Evolutionary conservation across 228 moss, liverwort and hornwort genomes (phyloP), one percentile per base, ranked within the genome.

Genomic region (Sphagnum fallax): DNA sequence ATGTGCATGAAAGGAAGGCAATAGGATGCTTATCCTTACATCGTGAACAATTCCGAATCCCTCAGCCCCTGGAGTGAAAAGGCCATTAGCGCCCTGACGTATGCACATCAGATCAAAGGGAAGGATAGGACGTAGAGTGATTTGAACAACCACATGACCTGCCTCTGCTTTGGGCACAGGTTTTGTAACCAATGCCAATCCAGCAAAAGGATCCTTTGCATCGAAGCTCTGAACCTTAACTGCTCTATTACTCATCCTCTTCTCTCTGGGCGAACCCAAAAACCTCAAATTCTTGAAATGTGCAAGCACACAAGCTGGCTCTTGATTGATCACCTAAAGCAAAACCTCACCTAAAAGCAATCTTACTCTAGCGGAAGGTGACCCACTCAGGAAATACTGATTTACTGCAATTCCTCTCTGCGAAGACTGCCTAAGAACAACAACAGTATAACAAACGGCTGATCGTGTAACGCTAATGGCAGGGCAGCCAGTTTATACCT

Each of bases 41-140:
- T 79, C 80, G 58, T 94, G 75, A 57, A 94, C 84, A 51, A 91
- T 74, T 69, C 93, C 91, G 71, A 94, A 89, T 9, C 93, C 93
- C 71, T 94, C 91, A 16, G 86, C 82, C 61, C 93, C 93, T 8
- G 88, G 80, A 57, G 84, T 91, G 8, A 77, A 74, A 65, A 83
- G 77, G 18, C 74, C 69, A 4, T 64, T 60, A 47, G 80, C 77
- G 15, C 89, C 87, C 0, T 58, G 72, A 64, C 86, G 80, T 51
- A 94, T 79, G 65, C 64, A 76, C 32, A 89, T 71, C 18, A 94
- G 63, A 68, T 94, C 93, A 8, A 82, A 84, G 13, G 91, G 93
- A 74, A 91, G 85, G 61, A 94, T 82, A 2, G 91, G 93, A 61
- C 93, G 76, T 52, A 94, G 76, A 51, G 87, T 89, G 52, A 94